Evolutionary conservation across 2,329 filamentous ascomycete species (phyloP).

Genomic region (Fusarium proliferatum): DNA sequence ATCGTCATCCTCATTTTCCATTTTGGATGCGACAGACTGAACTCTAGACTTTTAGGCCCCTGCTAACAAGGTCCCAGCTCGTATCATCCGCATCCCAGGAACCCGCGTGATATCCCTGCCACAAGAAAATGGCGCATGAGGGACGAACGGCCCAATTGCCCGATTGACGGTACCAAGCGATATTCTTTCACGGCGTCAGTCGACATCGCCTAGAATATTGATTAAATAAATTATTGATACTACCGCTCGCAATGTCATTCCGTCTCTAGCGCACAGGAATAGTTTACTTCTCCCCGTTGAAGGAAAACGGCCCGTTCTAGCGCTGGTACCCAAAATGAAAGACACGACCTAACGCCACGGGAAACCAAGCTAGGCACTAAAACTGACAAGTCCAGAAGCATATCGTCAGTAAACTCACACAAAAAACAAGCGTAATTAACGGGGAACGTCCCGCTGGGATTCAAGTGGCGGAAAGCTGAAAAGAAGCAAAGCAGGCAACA

Average conservation of each 20-base stretch:
- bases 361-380: not conserved
- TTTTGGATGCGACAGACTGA: not conserved
- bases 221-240: not conserved
- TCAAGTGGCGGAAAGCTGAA: not conserved
- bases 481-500: not conserved
- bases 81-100: not conserved
- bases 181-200: not conserved
- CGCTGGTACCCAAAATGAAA: not conserved
- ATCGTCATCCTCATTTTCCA: not conserved
- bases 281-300: not conserved
- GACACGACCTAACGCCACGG: not conserved
- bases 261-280: not conserved
- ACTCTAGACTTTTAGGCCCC: not conserved
- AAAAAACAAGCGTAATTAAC: constrained; percentile 1
- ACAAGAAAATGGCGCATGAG: not conserved
- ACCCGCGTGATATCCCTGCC: not conserved
- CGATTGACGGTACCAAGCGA: not conserved
- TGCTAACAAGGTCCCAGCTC: not conserved
- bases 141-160: not conserved
- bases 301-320: not conserved
- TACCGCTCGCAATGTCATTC: not conserved
- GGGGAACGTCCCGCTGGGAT: not conserved
- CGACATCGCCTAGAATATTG: not conserved
- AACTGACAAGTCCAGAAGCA: not conserved
- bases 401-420: not conserved